Base-by-base conservation (phyloP, 106 monocot species). In the Dioscorea alata region DNA sequence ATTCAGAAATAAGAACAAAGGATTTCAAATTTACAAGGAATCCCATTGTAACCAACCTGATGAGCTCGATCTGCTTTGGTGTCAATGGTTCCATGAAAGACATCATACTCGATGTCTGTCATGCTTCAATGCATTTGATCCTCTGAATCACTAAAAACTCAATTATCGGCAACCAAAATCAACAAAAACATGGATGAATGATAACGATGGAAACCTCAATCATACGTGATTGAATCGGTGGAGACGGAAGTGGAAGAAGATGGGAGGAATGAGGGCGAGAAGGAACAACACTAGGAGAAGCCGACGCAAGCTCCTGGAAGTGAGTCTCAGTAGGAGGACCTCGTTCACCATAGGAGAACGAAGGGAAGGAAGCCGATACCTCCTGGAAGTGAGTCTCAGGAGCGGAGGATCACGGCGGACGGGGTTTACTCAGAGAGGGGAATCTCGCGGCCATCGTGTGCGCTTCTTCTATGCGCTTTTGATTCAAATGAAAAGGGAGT, bases 221-320 rank as follows among this genome's bases (percentile, higher is more conserved):
- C 14, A n/a, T 21, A 84, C 96, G 78, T 85, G 82, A 23, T 89
- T 67, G 76, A 92, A 60, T 18, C 80, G 71, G 51, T 74, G 84
- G 69, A 97, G 86, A 76, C 92, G 84, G 82, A 97, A 77, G 74
- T 97, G 97, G 74, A 92, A 86, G 85, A 92, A 89, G 79, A 92
- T 33, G 21, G 89, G 89, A 28, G 92, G 89, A 48, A 75, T 3
- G 57, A 92, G 66, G 50, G 92, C 86, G 68, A 97, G 70, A 61
- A 82, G 24, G 31, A 69, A 69, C 69, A 97, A 50, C 69, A 89
- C 34, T 33, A 69, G 42, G 51, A 88, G 75, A 33, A 88, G 77
- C 12, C 68, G 72, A 63, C 81, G 64, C 19, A 79, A 64, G 14
- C 53, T 65, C 62, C 72, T 71, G 23, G 69, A 76, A 2, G 76